Percentiles rank a stretch among this genome's conserved stretches.
These are phyloP conservation scores for Coelastrella sp. DNA, from an alignment of 139 green algal genomes.

Conservation along the genomic window DNA sequence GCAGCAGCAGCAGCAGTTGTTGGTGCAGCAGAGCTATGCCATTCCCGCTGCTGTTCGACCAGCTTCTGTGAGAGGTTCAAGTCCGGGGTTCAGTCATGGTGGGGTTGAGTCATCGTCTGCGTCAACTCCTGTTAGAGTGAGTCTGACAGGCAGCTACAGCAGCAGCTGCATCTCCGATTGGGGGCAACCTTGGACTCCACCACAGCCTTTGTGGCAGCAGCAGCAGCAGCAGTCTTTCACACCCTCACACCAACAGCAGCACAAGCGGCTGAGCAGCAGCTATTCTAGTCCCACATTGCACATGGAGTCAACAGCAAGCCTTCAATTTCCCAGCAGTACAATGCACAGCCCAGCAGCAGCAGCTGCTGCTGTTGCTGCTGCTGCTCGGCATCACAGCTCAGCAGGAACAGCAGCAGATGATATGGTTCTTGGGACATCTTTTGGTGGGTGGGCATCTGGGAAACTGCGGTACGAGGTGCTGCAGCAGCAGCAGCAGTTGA, in stretches of 20 bases:
- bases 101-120: neutral
- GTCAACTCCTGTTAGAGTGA: conserved; percentile 6
- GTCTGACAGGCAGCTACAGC: conserved; percentile 13
- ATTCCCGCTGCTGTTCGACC: neutral
- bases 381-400: neutral
- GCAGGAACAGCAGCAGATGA: neutral
- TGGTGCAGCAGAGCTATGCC: neutral
- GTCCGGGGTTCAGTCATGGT: neutral
- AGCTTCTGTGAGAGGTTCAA: neutral
- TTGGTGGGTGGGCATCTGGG: neutral
- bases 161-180: conserved; percentile 2
- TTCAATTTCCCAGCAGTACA: too few relatives aligned
- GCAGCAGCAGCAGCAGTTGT: neutral
- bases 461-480: neutral
- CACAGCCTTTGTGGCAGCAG: conserved; percentile 19
- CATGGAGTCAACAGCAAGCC: neutral
- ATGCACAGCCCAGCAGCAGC: neutral
- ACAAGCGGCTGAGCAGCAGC: conserved; percentile 5
- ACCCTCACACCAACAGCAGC: conserved; percentile 33
- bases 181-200: neutral
- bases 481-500: conserved; percentile 6
- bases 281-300: neutral
- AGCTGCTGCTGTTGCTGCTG: conserved; percentile 2
- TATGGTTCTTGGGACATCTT: neutral
- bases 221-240: neutral